Base-by-base conservation (phyloP, 345 rosid species). In the Toxicodendron radicans region DNA sequence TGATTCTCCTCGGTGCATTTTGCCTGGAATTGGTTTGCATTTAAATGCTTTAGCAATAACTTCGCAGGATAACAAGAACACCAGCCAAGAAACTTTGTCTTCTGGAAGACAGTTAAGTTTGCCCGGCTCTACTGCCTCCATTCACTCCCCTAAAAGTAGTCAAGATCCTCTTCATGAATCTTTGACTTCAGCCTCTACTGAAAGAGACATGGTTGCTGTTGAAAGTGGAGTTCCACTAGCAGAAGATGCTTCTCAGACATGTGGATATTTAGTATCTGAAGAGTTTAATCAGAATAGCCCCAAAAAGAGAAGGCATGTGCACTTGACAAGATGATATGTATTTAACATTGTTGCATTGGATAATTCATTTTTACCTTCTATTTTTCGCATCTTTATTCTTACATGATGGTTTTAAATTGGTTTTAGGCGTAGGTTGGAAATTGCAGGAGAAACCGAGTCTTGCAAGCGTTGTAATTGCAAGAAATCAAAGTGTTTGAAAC, bases 391-490 rank as follows among this genome's bases (percentile, higher is more conserved):
- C 48, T 32, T 66, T 48, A 38, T 32, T 64, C 32, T 54, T 48
- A 58, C 43, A 20, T 43, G 57, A 10, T 75, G 48, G 10, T 77
- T 70, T 53, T 56, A 10, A 64, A 73, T 58, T 32, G 46, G 45
- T 73, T 76, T 74, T 87, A 95, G 97, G 86, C 88, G 82, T 51
- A 87, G 84, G 86, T 16, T 79, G 76, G 98, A 93, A 80, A 70
- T 72, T 64, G 79, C 70, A 17, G 95, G 88, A 70, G 97, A 95
- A 81, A 71, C 76, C 4, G 94, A 84, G 52, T 77, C 89, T 21
- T 95, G 99, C 78, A 95, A 93, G 82, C 90, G 99, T 51, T 95
- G 99, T 75, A 95, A 93, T 85, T 95, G 99, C 79, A 93, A 91
- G 82, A 95, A 91, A 68, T 91, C 98, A 10, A 93, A 89, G 86